Evolutionary conservation across 257 asterid species (phyloP).

Genomic region (Nicotiana obtusifolia): DNA sequence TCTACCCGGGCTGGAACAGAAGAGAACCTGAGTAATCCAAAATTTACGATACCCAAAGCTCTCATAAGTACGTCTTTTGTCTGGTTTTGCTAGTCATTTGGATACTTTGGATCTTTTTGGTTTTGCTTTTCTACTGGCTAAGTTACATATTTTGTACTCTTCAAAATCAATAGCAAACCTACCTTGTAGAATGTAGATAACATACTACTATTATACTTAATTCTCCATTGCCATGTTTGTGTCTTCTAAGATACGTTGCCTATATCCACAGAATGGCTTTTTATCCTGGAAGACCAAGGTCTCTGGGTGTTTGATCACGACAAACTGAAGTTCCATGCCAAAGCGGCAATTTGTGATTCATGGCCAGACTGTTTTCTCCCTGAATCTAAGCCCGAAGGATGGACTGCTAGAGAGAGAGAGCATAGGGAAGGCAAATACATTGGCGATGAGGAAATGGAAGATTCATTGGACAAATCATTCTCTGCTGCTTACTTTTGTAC

Average conservation of each 20-base stretch:
- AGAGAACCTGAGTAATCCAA: constrained; percentile 27
- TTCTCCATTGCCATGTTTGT: neutral
- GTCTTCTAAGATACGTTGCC: neutral
- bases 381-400: constrained; percentile 3
- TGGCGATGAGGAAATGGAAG: constrained; percentile 37
- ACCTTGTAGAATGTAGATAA: neutral
- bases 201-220: neutral
- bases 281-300: constrained; percentile 45
- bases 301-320: constrained; percentile 32
- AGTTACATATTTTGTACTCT: neutral
- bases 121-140: neutral
- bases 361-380: constrained; percentile 18
- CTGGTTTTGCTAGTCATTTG: neutral
- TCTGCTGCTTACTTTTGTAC: constrained; percentile 17
- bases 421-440: neutral
- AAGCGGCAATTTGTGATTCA: constrained; percentile 23
- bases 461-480: constrained; percentile 7
- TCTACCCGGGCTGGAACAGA: constrained; percentile 28
- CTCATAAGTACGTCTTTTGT: constrained; percentile 58
- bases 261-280: constrained; percentile 46
- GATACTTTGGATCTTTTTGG: constrained; percentile 5
- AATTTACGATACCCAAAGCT: constrained; percentile 41
- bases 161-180: neutral
- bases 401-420: neutral
- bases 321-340: constrained; percentile 26